Conservation (phyloP, 768 basidiomycete genomes). For the Pisolithus orientalis region DNA sequence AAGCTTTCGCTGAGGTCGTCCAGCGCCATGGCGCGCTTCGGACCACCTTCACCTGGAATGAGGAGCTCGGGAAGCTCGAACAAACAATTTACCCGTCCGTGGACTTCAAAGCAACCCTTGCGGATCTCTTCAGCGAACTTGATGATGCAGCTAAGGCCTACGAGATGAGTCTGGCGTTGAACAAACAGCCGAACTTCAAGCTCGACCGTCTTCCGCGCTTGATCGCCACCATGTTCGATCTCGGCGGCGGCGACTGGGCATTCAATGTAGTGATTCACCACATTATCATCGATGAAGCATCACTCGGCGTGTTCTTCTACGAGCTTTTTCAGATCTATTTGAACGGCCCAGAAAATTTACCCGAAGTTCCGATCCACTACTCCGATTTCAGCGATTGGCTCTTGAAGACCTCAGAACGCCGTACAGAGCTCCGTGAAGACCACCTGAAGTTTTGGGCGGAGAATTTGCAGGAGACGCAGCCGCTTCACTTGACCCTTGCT, state of each 20-base stretch:
- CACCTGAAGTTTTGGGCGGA: slow-evolving; percentile 22
- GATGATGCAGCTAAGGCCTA: slow-evolving; percentile 22
- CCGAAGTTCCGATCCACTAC: slow-evolving; percentile 14
- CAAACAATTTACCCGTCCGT: slow-evolving; percentile 25
- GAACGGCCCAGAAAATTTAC: slow-evolving; percentile 19
- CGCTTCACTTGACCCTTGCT: slow-evolving; percentile 16
- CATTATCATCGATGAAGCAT: slow-evolving; percentile 26
- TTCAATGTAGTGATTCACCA: slow-evolving; percentile 27
- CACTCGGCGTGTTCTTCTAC: slow-evolving; percentile 25
- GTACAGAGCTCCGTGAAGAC: slow-evolving; percentile 19
- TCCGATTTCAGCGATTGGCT: slow-evolving; percentile 18
- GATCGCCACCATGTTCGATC: slow-evolving; percentile 21
- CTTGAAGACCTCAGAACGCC: slow-evolving; percentile 22
- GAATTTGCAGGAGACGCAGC: slow-evolving; percentile 8
- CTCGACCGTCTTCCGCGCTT: slow-evolving; percentile 21
- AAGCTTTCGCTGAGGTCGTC: slow-evolving; percentile 21
- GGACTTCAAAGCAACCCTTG: slow-evolving; percentile 15
- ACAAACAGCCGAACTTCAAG: slow-evolving; percentile 17
- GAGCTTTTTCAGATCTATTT: slow-evolving; percentile 23
- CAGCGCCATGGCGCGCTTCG: slow-evolving; percentile 25
- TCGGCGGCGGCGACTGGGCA: slow-evolving; percentile 18
- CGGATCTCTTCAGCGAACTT: slow-evolving; percentile 23
- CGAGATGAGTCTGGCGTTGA: slow-evolving; percentile 19
- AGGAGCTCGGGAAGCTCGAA: slow-evolving; percentile 22
- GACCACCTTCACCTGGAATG: slow-evolving; percentile 25